Base-by-base conservation (phyloP, 331 rosid species). In the Quercus phellos region DNA sequence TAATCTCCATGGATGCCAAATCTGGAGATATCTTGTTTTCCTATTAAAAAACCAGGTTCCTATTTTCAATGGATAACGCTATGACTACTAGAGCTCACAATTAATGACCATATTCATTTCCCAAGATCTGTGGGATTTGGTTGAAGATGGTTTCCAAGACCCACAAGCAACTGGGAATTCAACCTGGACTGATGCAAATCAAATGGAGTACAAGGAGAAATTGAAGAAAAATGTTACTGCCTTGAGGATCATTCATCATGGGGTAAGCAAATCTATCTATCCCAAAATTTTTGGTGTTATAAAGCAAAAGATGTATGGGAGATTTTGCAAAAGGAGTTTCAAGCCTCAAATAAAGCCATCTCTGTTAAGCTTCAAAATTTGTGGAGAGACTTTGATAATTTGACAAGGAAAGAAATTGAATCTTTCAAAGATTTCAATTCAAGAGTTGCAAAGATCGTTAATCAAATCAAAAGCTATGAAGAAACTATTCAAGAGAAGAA, bases 371-470 rank as follows among this genome's bases (percentile, higher is more conserved):
- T 30, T 18, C 26, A 73, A 18, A 74, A 27, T 7, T 18, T 69
- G 2, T 75, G 73, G 79, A 56, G 67, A 16, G 72, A 75, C 13
- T 70, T 74, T 68, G 51, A 59, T 32, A 22, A 58, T 21, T 42
- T 80, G 26, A 18, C 26, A 29, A 16, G 21, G 72, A 58, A 56
- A 12, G 76, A 69, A 12, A 69, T 2, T 74, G 59, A 80, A 29
- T 55, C 7, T 22, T n/a, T 56, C 26, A 0, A n/a, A 42, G 56
- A 29, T 50, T 55, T 80, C 70, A 16, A 14, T 11, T 51, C 32
- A 13, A 66, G 46, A 35, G 69, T 54, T 5, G n/a, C 60, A 5
- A 9, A 34, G 4, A 81, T 81, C 18, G n/a, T 81, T 51, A 60
- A 75, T 22, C 19, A 34, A 75, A 81, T 81, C 2, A 53, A 6